Conservation (phyloP, 192 early-diverging fungal species). For the Podochytrium sp. region DNA sequence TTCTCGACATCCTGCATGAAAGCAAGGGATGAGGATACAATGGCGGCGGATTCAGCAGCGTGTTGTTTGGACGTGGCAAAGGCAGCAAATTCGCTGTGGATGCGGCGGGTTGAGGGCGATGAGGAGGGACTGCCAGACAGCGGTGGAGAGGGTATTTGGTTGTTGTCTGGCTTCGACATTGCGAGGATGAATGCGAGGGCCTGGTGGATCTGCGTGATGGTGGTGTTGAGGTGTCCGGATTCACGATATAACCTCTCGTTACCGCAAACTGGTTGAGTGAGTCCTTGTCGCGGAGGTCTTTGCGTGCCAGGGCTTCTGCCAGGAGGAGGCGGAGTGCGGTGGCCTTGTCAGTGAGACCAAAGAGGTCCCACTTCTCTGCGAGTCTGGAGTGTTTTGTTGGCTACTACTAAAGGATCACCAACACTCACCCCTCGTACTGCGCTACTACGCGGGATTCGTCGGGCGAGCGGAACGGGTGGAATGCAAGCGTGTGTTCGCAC, state of each 20-base stretch:
- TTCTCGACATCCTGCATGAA: not conserved
- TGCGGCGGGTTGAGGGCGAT: not conserved
- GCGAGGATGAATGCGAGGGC: not conserved
- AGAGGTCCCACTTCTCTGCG: constrained; percentile 15
- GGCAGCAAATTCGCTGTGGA: too few species aligned
- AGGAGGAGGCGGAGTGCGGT: not conserved
- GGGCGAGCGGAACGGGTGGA: not conserved
- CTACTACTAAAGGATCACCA: too few species aligned
- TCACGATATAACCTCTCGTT: not conserved
- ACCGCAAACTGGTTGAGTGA: constrained; percentile 20
- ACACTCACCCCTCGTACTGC: not conserved
- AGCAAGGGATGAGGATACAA: not conserved
- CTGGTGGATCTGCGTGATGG: constrained; percentile 7
- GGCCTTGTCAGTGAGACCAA: constrained; percentile 13
- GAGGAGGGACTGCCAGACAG: not conserved
- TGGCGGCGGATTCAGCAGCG: not conserved
- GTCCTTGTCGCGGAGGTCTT: not conserved
- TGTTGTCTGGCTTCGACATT: not conserved
- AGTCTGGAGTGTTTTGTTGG: not conserved
- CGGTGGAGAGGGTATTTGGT: not conserved
- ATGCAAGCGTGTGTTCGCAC: not conserved
- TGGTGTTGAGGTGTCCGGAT: not conserved
- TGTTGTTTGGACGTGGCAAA: not conserved
- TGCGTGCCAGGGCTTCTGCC: not conserved
- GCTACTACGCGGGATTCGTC: not conserved